Percentiles rank a stretch among this genome's conserved stretches.
Evolutionary conservation across 306 rosid species (phyloP).

Genomic region (Alnus glutinosa): DNA sequence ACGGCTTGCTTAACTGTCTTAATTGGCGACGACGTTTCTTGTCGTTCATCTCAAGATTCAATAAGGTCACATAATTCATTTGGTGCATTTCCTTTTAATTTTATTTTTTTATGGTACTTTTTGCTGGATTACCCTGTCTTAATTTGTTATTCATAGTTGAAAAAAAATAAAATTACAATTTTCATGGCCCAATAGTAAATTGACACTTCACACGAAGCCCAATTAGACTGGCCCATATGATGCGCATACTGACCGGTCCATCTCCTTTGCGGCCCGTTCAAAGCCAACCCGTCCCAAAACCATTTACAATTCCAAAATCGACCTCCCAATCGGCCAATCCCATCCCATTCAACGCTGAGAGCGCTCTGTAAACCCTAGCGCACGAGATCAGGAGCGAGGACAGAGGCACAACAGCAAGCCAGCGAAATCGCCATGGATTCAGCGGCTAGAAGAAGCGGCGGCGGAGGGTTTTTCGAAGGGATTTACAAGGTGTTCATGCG

Average conservation of each 20-base stretch:
- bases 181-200: too few species aligned
- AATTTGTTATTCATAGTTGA: too few species aligned
- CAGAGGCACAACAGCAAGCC: not conserved
- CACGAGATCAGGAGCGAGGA: slow-evolving; percentile 27
- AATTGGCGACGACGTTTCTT: too few species aligned
- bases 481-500: slow-evolving; percentile 84
- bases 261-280: not conserved
- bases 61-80: too few species aligned
- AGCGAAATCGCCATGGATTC: slow-evolving; percentile 53
- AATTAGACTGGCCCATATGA: not conserved
- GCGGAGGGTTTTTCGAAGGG: slow-evolving; percentile 71
- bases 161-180: too few species aligned
- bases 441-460: slow-evolving; percentile 55
- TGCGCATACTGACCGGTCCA: not conserved
- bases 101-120: too few species aligned
- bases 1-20: too few species aligned
- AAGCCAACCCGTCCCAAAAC: slow-evolving; percentile 1
- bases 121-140: too few species aligned
- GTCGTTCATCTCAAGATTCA: too few species aligned
- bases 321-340: not conserved
- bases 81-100: too few species aligned
- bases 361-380: slow-evolving; percentile 25
- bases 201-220: slow-evolving; percentile 1
- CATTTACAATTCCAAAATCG: not conserved
- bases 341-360: not conserved